Base-by-base conservation (phyloP, 208 protist genomes). In the Endotrypanum monterogeii region DNA sequence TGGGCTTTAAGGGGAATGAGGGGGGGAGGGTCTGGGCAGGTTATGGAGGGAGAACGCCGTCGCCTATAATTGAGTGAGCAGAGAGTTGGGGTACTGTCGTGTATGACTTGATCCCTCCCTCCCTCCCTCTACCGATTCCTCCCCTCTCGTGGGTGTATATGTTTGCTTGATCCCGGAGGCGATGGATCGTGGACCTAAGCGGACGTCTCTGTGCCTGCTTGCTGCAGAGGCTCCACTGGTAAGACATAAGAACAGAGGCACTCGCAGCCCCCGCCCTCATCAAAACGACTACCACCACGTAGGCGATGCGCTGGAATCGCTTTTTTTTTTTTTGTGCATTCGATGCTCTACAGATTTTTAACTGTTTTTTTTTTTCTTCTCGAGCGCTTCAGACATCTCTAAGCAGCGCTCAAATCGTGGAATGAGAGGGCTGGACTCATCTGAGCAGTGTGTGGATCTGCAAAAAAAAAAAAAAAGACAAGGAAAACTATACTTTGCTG, bases 311-410 rank as follows among this genome's bases (percentile, higher is more conserved):
- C 55, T 51, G 4, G 30, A 25, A 23, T 75, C 39, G 0, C 50
- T 71, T 80, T 51, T 69, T 65, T 32, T 73, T 52, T 60, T 41
- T 35, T 9, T 18, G n/a, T n/a, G n/a, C n/a, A n/a, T n/a, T n/a
- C n/a, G n/a, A 48, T 16, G 8, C 32, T 46, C 32, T 37, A 14
- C 54, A 48, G 44, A n/a, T n/a, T n/a, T n/a, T n/a, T n/a, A n/a
- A n/a, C n/a, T n/a, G n/a, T n/a, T n/a, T n/a, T n/a, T n/a, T n/a
- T 60, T 28, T 60, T 23, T 60, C 55, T 14, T 3, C 11, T 35
- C 28, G 55, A 39, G 55, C 55, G 55, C 55, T 60, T 9, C 55
- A 14, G n/a, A 35, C 55, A 28, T 20, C 8, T 28, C 30, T 30
- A 9, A 25, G 23, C 55, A 60, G 30, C 55, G 55, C 55, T 60